Evolutionary conservation across 2,329 filamentous ascomycete genomes (phyloP).

Genomic region (Madurella mycetomatis): DNA sequence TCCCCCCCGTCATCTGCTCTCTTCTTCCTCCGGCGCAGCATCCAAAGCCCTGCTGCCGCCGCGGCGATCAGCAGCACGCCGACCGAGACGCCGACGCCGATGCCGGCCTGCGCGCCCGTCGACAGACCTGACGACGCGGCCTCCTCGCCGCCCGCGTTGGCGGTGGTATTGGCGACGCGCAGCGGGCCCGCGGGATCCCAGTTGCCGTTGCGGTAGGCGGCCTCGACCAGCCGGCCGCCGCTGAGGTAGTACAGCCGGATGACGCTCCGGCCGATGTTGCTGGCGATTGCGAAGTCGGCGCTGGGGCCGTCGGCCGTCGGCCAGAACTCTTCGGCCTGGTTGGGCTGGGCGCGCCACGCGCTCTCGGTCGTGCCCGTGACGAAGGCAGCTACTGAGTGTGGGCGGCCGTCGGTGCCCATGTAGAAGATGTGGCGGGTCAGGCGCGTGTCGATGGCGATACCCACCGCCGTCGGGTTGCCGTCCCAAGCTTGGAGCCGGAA

Average conservation of each 20-base stretch:
- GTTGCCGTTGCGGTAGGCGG: slow-evolving; percentile 24
- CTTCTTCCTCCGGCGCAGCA: slow-evolving; percentile 1
- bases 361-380: slow-evolving; percentile 2
- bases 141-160: not conserved
- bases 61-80: slow-evolving; percentile 23
- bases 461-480: slow-evolving; percentile 27
- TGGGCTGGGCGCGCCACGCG: slow-evolving; percentile 25
- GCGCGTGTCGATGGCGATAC: slow-evolving; percentile 25
- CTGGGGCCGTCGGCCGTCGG: slow-evolving; percentile 27
- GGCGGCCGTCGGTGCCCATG: slow-evolving; percentile 31
- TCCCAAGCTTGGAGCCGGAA: slow-evolving; percentile 29
- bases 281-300: slow-evolving; percentile 28
- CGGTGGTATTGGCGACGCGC: not conserved
- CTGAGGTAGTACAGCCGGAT: slow-evolving; percentile 32
- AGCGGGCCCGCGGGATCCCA: slow-evolving; percentile 3
- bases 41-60: not conserved
- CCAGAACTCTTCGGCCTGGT: slow-evolving; percentile 22
- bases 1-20: not conserved
- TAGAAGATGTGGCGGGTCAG: slow-evolving; percentile 32
- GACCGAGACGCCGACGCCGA: slow-evolving; percentile 31
- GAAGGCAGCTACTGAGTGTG: slow-evolving; percentile 5
- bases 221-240: slow-evolving; percentile 29
- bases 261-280: slow-evolving; percentile 15
- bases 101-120: slow-evolving; percentile 31
- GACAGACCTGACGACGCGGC: slow-evolving; percentile 20